Conservation (phyloP, 257 asterid genomes). For the Primulina huaijiensis region DNA sequence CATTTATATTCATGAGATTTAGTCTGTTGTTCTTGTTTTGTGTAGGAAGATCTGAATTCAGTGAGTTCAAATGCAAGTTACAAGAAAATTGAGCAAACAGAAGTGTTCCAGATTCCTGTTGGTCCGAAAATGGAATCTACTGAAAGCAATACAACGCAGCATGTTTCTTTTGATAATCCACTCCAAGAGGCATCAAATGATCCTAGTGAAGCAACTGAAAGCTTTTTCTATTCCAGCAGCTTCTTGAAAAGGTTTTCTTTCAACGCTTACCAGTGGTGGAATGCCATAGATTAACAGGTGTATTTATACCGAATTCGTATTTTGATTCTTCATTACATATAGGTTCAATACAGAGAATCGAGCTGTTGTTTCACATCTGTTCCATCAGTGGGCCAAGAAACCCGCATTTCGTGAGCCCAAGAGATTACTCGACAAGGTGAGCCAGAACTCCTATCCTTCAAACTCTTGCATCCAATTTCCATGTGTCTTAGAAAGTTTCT, state of each 20-base stretch:
- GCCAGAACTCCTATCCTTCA: slow-evolving; percentile 6
- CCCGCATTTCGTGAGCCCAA: slow-evolving; percentile 93
- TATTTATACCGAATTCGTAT: slow-evolving; percentile 14
- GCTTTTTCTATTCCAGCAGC: slow-evolving; percentile 38
- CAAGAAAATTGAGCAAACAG: slow-evolving; percentile 33
- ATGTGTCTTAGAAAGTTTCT: slow-evolving; percentile 7
- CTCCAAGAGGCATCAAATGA: slow-evolving; percentile 43
- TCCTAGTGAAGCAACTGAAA: slow-evolving; percentile 43
- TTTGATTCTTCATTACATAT: slow-evolving; percentile 21
- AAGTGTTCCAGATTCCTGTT: slow-evolving; percentile 31
- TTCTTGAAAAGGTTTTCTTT: slow-evolving; percentile 73
- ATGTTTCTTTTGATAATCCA: slow-evolving; percentile 28
- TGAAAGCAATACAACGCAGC: slow-evolving; percentile 30
- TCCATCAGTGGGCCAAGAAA: slow-evolving; percentile 93
- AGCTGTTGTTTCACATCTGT: slow-evolving; percentile 76
- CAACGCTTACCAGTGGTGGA: slow-evolving; percentile 19
- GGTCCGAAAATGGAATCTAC: slow-evolving; percentile 34
- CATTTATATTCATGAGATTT: slow-evolving; percentile 11
- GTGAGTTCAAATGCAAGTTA: slow-evolving; percentile 33
- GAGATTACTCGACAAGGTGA: slow-evolving; percentile 87
- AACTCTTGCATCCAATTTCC: slow-evolving; percentile 12
- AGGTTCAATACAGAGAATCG: slow-evolving; percentile 75
- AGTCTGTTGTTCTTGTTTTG: slow-evolving; percentile 7
- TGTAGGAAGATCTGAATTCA: slow-evolving; percentile 52
- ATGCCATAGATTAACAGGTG: background rate